phyloP scores from a whole-genome alignment of 768 basidiomycete species.

The Calvatia gigantea region DNA sequence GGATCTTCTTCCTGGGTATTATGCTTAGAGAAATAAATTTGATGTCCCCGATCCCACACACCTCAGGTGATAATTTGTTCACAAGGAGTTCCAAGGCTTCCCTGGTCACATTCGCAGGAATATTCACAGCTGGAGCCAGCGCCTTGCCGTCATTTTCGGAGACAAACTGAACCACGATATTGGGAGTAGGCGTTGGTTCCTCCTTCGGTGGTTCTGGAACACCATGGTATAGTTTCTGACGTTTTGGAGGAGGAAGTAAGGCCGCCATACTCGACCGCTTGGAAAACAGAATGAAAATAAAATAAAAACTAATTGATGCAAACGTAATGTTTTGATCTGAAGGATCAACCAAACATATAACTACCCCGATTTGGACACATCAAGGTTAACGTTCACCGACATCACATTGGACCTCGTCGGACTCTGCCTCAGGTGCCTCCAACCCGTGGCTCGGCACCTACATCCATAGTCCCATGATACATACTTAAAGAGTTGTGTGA shows the following conservation, averaged over 20 bases:
- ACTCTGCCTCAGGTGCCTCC: too few species aligned
- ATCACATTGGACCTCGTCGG: too few species aligned
- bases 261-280: conserved; percentile 63
- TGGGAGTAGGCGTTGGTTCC: conserved; percentile 42
- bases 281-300: not conserved
- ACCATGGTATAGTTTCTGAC: conserved; percentile 79
- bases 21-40: conserved; percentile 13
- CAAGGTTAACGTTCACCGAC: not conserved
- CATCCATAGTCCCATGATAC: not conserved
- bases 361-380: not conserved
- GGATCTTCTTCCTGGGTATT: conserved; percentile 73
- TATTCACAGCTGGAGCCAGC: conserved; percentile 83
- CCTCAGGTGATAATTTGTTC: conserved; percentile 80
- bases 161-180: conserved; percentile 89
- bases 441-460: too few species aligned
- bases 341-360: conserved; percentile 9
- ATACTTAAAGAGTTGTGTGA: not conserved
- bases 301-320: not conserved
- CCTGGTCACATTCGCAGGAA: conserved; percentile 83
- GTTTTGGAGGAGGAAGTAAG: conserved; percentile 83
- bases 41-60: conserved; percentile 29
- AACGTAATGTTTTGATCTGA: conserved; percentile 1
- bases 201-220: conserved; percentile 61
- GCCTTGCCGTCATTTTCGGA: conserved; percentile 80
- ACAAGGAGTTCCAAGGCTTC: conserved; percentile 86